Percentiles rank a stretch among this genome's conserved stretches.
Evolutionary conservation across 306 rosid genomes (phyloP).

Genomic region (Vicia faba): DNA sequence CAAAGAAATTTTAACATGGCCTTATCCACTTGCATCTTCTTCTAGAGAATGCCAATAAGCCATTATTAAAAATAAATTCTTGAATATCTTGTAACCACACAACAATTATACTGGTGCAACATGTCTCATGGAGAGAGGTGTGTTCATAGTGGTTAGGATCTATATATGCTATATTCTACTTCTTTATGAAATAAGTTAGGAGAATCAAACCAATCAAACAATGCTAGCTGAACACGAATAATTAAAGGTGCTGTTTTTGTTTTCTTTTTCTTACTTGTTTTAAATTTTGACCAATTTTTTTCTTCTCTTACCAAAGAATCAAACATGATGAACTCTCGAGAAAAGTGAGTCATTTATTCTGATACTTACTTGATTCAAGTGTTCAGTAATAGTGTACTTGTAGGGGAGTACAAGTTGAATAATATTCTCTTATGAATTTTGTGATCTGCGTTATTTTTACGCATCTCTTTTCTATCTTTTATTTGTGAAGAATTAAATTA

Average conservation of each 20-base stretch:
- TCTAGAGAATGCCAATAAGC: slow-evolving; percentile 35
- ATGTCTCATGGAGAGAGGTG: slow-evolving; percentile 36
- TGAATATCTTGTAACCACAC: background rate
- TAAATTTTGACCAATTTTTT: slow-evolving; percentile 19
- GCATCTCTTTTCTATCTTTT: slow-evolving; percentile 10
- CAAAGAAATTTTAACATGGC: slow-evolving; percentile 34
- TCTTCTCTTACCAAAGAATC: slow-evolving; percentile 39
- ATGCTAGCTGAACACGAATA: slow-evolving; percentile 29
- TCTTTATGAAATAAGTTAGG: slow-evolving; percentile 30
- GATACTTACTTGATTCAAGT: slow-evolving; percentile 15
- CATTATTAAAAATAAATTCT: background rate
- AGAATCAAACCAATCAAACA: slow-evolving; percentile 32
- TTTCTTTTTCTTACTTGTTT: slow-evolving; percentile 1
- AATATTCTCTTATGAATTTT: slow-evolving; percentile 31
- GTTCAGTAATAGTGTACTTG: slow-evolving; percentile 35
- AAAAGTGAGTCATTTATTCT: slow-evolving; percentile 27
- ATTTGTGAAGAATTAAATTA: slow-evolving; percentile 22
- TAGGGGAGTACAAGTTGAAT: slow-evolving; percentile 35
- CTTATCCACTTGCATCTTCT: slow-evolving; percentile 41
- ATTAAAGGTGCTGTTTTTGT: slow-evolving; percentile 1
- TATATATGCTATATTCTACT: slow-evolving; percentile 9
- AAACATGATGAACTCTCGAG: slow-evolving; percentile 52
- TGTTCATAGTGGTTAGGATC: slow-evolving; percentile 39
- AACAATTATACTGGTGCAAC: background rate
- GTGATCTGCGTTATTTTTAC: slow-evolving; percentile 11